Conservation (phyloP, 495 filamentous ascomycete species). For the Corynascus novoguineensis region DNA sequence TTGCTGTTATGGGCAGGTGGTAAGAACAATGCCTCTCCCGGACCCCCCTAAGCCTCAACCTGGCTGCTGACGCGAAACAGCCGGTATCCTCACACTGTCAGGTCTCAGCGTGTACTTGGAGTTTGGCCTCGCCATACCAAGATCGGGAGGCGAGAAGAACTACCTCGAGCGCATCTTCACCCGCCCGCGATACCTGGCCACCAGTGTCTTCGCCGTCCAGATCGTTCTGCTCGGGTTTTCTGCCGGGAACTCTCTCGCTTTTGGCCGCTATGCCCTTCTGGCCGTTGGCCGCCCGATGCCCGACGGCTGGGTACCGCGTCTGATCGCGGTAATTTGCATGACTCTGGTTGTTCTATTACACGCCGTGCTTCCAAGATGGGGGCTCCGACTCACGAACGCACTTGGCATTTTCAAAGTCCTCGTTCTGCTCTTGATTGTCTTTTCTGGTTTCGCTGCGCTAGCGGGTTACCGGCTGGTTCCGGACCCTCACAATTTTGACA, state of each 20-base stretch:
- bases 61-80: background rate
- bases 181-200: conserved; percentile 57
- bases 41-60: too few relatives aligned
- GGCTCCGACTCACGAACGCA: conserved; percentile 56
- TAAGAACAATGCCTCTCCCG: background rate
- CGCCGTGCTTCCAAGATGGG: conserved; percentile 53
- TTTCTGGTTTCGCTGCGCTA: conserved; percentile 48
- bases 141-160: conserved; percentile 49
- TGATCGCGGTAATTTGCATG: conserved; percentile 47
- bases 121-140: conserved; percentile 50
- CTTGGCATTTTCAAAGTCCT: conserved; percentile 62
- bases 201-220: conserved; percentile 55
- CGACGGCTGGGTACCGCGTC: conserved; percentile 56
- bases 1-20: conserved; percentile 40
- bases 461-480: conserved; percentile 17
- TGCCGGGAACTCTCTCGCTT: conserved; percentile 59
- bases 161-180: conserved; percentile 60
- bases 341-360: conserved; percentile 58
- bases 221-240: conserved; percentile 50
- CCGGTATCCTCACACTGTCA: conserved; percentile 19
- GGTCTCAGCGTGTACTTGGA: conserved; percentile 27
- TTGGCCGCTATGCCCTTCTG: conserved; percentile 61
- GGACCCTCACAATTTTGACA: conserved; percentile 30
- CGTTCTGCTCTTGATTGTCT: conserved; percentile 58
- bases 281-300: conserved; percentile 47